Conservation (phyloP, 176 grass and related monocot species). For the Bothriochloa decipiens region DNA sequence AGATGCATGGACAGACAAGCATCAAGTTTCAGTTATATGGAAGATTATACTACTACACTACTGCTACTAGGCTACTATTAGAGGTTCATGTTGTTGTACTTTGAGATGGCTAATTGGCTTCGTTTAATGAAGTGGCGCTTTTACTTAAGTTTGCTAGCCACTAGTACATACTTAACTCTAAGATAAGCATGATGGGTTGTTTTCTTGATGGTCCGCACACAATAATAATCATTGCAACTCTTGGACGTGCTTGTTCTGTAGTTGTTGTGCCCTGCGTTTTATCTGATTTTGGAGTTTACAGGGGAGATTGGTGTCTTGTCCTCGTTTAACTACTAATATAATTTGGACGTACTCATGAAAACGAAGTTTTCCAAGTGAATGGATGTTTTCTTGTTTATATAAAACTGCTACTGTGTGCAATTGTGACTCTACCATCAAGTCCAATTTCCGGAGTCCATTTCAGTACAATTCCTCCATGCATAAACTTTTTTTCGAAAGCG, state of each 20-base stretch:
- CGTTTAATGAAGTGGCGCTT: constrained; percentile 49
- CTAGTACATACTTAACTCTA: constrained; percentile 10
- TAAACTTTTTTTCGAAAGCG: too few species aligned
- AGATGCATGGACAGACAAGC: neutral
- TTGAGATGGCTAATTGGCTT: constrained; percentile 39
- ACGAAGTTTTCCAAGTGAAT: neutral
- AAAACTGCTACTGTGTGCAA: neutral
- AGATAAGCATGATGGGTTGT: neutral
- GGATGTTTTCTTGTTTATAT: neutral
- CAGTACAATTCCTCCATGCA: neutral
- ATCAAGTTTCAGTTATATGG: constrained; percentile 25
- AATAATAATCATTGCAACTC: constrained; percentile 39
- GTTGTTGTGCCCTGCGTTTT: constrained; percentile 15
- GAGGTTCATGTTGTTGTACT: constrained; percentile 38
- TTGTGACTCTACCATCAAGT: neutral
- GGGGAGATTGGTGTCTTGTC: neutral
- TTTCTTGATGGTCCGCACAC: constrained; percentile 39
- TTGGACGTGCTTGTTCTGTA: constrained; percentile 26
- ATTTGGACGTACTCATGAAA: neutral
- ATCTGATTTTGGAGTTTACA: constrained; percentile 29
- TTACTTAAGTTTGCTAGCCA: constrained; percentile 36
- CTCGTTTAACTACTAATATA: neutral
- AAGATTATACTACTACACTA: constrained; percentile 23
- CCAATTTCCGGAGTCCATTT: constrained; percentile 1
- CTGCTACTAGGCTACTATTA: neutral